Conservation (phyloP, 768 basidiomycete genomes). For the Postia placenta region DNA sequence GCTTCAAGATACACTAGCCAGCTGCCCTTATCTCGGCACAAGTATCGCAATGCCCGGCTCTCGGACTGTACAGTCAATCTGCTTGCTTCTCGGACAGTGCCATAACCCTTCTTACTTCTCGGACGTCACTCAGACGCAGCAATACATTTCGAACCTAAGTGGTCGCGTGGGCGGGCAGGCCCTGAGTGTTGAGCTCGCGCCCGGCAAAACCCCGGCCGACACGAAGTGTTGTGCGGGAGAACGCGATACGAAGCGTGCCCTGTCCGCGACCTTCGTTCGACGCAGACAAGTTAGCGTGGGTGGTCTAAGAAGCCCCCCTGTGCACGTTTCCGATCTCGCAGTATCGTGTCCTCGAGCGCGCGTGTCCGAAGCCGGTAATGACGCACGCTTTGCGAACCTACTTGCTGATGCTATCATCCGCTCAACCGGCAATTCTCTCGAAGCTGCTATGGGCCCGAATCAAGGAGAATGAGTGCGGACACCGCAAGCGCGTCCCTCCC, state of each 20-base stretch:
- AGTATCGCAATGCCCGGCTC: not conserved
- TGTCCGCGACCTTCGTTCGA: too few species aligned
- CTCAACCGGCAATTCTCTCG: not conserved
- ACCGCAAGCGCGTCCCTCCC: too few species aligned
- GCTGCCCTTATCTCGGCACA: not conserved
- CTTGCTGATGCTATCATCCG: not conserved
- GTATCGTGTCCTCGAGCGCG: not conserved
- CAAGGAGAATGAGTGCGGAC: too few species aligned
- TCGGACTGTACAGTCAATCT: not conserved
- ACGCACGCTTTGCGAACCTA: not conserved
- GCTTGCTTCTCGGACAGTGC: too few species aligned
- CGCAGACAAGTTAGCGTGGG: too few species aligned
- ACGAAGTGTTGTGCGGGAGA: too few species aligned
- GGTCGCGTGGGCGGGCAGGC: not conserved
- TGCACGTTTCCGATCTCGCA: not conserved
- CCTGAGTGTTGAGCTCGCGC: too few species aligned
- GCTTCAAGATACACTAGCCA: not conserved
- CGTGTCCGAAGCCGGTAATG: not conserved
- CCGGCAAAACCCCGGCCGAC: not conserved
- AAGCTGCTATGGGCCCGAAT: too few species aligned
- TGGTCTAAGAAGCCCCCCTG: not conserved
- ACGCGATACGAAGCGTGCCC: too few species aligned
- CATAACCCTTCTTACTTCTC: not conserved
- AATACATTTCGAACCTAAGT: not conserved
- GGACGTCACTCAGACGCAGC: constrained; percentile 1